These are phyloP conservation scores for Wickerhamiella infanticola DNA, from an alignment of 1,139 yeast genomes.

Conservation along the genomic window DNA sequence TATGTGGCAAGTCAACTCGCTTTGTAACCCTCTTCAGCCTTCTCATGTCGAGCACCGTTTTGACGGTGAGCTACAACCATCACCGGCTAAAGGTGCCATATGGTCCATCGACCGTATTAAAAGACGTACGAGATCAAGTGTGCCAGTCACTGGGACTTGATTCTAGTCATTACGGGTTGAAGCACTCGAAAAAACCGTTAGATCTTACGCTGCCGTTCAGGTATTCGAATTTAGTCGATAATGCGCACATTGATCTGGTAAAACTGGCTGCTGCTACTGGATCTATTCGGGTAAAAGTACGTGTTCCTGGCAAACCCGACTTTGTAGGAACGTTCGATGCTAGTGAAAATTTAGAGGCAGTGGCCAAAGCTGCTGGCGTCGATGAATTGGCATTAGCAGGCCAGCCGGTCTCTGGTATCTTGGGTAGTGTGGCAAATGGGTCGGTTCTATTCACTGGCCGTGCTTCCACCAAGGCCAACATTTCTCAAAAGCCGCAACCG, in stretches of 20 bases:
- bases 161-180: conserved; percentile 6
- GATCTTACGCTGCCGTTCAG: conserved; percentile 14
- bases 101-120: conserved; percentile 12
- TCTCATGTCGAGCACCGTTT: conserved; percentile 2
- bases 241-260: conserved; percentile 11
- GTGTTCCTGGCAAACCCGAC: conserved; percentile 9
- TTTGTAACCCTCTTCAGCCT: not conserved
- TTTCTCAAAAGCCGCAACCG: not conserved
- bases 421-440: conserved; percentile 7
- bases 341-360: conserved; percentile 2
- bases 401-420: conserved; percentile 1
- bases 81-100: conserved; percentile 10
- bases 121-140: conserved; percentile 11
- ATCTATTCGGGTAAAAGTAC: conserved; percentile 11
- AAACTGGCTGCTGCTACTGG: not conserved
- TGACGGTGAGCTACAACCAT: conserved; percentile 9
- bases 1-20: not conserved
- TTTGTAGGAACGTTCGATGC: conserved; percentile 9
- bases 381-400: conserved; percentile 2
- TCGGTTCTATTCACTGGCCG: conserved; percentile 3
- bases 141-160: conserved; percentile 8
- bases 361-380: conserved; percentile 7
- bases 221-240: conserved; percentile 12
- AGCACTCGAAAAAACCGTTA: conserved; percentile 9
- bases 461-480: not conserved